Evolutionary conservation across 2,329 filamentous ascomycete species (phyloP), one percentile per base, ranked within the genome.

Genomic region (Aureobasidium vineae): DNA sequence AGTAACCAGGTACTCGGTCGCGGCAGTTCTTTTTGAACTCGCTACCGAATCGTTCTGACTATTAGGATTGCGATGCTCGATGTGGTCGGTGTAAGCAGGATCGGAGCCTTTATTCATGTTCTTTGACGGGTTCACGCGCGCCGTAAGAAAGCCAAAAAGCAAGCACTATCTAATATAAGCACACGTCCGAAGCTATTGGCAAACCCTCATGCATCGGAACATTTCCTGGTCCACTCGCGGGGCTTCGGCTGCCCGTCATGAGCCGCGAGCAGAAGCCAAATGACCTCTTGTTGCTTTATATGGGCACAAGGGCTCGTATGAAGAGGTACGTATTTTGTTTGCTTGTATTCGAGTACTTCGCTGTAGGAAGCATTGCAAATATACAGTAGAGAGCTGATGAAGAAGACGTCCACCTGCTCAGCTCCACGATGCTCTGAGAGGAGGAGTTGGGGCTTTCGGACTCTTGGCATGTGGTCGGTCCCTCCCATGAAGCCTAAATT

Each of bases 171-270:
- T 59, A 61, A 49, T 49, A 61, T 61, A 61, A 61, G 57, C 57
- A 61, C 59, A 52, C 23, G 43, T 63, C 59, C 59, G 59, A 40
- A 63, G 45, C 59, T 63, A 63, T 63, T 63, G 59, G 59, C 59
- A 63, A 63, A 38, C 5, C 23, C 43, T 40, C 59, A 63, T 63
- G 59, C 59, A 63, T 33, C 59, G 59, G 59, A 41, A 16, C 45
- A 38, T 63, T 36, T 63, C 33, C 40, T 61, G 43, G 43, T 33
- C 28, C 40, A 43, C 43, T 36, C 28, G 54, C 40, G 21, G 54
- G 15, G n/a, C 53, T 59, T 21, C 54, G 54, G 21, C 54, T 38
- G n/a, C 40, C 33, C 38, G 16, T 23, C 38, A 59, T 31, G 13
- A 45, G 26, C 23, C 40, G 36, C 40, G 54, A 59, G 40, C 28